Base-by-base conservation (phyloP, 2,329 filamentous ascomycete genomes). In the Cladophialophora exuberans region DNA sequence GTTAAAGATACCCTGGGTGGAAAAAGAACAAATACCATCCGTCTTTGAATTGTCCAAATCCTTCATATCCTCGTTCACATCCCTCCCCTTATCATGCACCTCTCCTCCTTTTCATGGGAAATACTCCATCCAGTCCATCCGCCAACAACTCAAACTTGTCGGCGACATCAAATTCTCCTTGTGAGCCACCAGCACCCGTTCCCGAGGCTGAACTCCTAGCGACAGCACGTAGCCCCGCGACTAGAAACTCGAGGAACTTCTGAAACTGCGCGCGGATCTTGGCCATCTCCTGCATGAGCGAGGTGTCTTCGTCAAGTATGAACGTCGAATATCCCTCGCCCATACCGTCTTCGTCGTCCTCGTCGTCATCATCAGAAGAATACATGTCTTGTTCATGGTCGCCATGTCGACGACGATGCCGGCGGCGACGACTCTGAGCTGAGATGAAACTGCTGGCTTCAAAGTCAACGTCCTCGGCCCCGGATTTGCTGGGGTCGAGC, bases 191-290 rank as follows among this genome's bases (percentile, higher is more conserved):
- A 17, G 6, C 6, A 4, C 39, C n/a, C 22, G 39, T n/a, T n/a
- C 33, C 28, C 10, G 28, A 2, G 10, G 17, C 43, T 5, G 56
- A 51, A 44, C 28, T 55, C 35, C 59, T 62, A n/a, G 60, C 56
- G 25, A 60, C 57, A 11, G 87, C 87, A 50, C 86, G 83, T 60
- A 97, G 68, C 0, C 89, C 90, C 45, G 86, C 84, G 2, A 80
- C 80, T 11, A 94, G 78, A 68, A 96, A 96, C 0, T 80, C 76
- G 23, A 91, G 66, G 43, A 88, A 76, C 38, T 80, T 79, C 52
- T 86, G 81, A 64, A 89, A 89, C 46, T 89, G 81, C 1, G 70
- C 71, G 51, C 80, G 81, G 41, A 90, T 80, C 38, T 79, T 78
- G 35, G 67, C 70, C 36, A 94, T 67, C 2, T 79, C 73, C 20